Evolutionary conservation across 305 asterid species (phyloP), one percentile per base, ranked within the genome.

Genomic region (Lippia alba): DNA sequence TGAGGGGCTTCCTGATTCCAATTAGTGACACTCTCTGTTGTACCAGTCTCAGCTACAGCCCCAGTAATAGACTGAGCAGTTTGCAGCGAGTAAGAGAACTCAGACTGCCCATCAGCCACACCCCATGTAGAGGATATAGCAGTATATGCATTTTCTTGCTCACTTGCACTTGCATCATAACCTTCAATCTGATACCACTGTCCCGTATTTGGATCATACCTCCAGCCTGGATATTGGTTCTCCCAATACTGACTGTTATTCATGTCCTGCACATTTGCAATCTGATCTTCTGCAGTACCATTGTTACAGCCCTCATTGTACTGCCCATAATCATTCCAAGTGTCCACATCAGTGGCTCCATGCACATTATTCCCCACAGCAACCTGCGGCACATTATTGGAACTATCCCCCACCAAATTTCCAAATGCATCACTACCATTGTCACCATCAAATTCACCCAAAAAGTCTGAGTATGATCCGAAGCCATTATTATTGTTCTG

Each of bases 211-310:
- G 79, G 77, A 74, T 94, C 94, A 80, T 79, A 81, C 76, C 84
- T 89, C 99, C 99, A 94, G 30, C 99, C 97, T 0, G 99, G 96
- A 82, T 91, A 91, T 33, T 80, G 94, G 73, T 71, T 84, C 72
- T 94, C 99, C 96, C 94, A 85, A 76, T 86, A 83, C 80, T 91
- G 83, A 50, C 74, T 77, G 80, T 85, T 83, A 68, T 80, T 86
- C 78, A 79, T 14, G 77, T 86, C 91, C 79, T 74, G 84, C n/a
- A 63, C 70, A 65, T 66, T 80, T 19, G 85, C 56, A 58, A 67
- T 83, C 81, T 72, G 88, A 57, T 88, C 89, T 32, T 82, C 76
- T 9, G 81, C 82, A 34, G 74, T 61, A 48, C 79, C 87, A 81
- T 80, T 70, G 62, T 48, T 72, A 67, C 70, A 75, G 56, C 79